Evolutionary conservation across 768 basidiomycete genomes (phyloP), one percentile per base, ranked within the genome.

Genomic region (Lentinula edodes): DNA sequence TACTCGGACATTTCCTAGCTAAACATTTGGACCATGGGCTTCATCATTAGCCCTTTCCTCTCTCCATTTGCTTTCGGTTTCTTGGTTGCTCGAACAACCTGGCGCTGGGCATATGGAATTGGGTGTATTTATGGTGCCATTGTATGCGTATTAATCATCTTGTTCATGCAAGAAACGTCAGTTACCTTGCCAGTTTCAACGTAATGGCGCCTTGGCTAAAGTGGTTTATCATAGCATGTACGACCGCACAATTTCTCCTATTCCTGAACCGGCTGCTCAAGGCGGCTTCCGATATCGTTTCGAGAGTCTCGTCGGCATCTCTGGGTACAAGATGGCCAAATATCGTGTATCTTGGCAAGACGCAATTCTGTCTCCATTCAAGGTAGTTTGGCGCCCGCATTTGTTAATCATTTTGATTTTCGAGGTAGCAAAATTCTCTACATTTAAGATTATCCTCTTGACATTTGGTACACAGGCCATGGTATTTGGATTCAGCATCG

Each of bases 11-110:
- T 54, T 16, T 13, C 28, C 15, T 62, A 87, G 85, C 77, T 89
- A 39, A 87, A 86, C 64, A 71, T 85, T 54, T 88, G 87, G 88
- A 88, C 87, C 3, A 84, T 89, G 80, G 88, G 86, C 0, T 87
- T 89, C 73, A 80, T 89, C 66, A 69, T 87, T 32, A 85, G 85
- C 13, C 85, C 83, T 9, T 85, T 85, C 75, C 66, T 83, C 9
- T 86, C 85, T 2, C 88, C 88, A 0, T 88, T 87, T 66, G 77
- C 82, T 0, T 84, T 88, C 63, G 87, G 88, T 3, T 90, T 88
- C 75, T 74, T 89, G 5, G 84, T 85, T 2, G 86, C 85, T 0
- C 75, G 81, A 5, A 76, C 80, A 16, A 77, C 74, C 55, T 88
- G 83, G 83, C 71, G 85, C 50, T 88, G 87, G 86, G 77, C 85